Evolutionary conservation across 768 basidiomycete genomes (phyloP).

Genomic region (Rhizopogon rudus): DNA sequence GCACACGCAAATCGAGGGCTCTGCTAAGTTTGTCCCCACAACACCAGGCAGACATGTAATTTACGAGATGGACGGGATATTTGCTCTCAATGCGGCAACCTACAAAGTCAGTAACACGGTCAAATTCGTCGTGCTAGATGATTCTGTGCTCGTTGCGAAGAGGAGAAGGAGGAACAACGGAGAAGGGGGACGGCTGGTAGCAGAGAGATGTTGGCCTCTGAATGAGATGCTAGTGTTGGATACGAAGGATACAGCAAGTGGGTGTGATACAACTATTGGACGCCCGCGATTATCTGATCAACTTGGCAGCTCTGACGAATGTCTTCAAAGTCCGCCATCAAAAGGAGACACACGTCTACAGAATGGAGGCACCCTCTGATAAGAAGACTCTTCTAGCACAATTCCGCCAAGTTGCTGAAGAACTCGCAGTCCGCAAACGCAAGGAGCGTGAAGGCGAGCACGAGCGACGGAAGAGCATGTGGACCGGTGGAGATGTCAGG

Average conservation of each 20-base stretch:
- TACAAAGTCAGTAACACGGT: constrained; percentile 89
- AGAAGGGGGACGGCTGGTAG: constrained; percentile 73
- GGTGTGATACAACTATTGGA: constrained; percentile 18
- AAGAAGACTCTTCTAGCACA: constrained; percentile 83
- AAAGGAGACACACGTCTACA: constrained; percentile 93
- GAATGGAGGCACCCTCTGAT: constrained; percentile 74
- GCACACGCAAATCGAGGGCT: constrained; percentile 88
- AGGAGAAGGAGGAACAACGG: constrained; percentile 59
- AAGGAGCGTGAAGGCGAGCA: constrained; percentile 95
- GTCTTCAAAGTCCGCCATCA: constrained; percentile 93
- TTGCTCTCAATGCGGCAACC: constrained; percentile 87
- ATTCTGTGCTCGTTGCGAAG: constrained; percentile 84
- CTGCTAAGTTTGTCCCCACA: constrained; percentile 90
- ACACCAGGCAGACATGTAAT: constrained; percentile 91
- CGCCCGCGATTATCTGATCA: constrained; percentile 1
- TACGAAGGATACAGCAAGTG: constrained; percentile 91
- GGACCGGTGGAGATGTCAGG: constrained; percentile 44
- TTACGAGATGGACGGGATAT: constrained; percentile 76
- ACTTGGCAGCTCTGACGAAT: constrained; percentile 69
- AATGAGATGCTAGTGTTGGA: constrained; percentile 94
- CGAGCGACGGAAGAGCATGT: constrained; percentile 78
- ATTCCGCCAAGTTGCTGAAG: constrained; percentile 91
- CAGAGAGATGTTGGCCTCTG: constrained; percentile 90
- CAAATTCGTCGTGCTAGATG: constrained; percentile 87
- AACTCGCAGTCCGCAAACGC: constrained; percentile 79